Base-by-base conservation (phyloP, 371 early-diverging fungal species). In the Rhizomucor miehei region DNA sequence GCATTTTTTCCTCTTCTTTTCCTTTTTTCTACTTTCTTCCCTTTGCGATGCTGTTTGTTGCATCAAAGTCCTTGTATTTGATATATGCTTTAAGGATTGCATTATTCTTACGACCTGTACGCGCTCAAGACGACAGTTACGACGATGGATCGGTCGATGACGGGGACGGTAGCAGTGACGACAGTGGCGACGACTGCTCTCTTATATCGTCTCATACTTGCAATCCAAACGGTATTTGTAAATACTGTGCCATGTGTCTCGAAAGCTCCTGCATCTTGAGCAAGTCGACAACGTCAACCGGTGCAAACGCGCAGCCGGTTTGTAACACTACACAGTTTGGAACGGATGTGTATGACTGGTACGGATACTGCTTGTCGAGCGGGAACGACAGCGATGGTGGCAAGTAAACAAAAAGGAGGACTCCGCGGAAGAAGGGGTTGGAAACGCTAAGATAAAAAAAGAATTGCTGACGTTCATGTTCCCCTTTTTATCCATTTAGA, bases 181-280 rank as follows among this genome's bases (percentile, higher is more conserved):
- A 54, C 14, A 65, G 61, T 16, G 54, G 54, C 36, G 62, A 67
- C 13, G 65, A 60, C 38, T 73, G 73, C 46, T 59, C 67, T 9
- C 59, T 62, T 36, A 69, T 73, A 14, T 69, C 69, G 6, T 65
- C 67, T 3, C 73, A 73, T 21, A 60, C 52, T 9, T 69, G 73
- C 44, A 62, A 60, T 36, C 44, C 57, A 44, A 63, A 66, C 39
- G 75, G 72, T 9, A 69, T 65, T 16, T 75, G 75, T 40, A 69
- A 75, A 63, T 75, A 69, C 36, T 75, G 75, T 53, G 75, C 75
- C 41, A 71, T 71, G 72, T 75, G 75, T 53, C 53, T 75, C 21
- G 63, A 66, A 49, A 66, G 66, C 36, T 66, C 65, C 13, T 75
- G 75, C 58, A 67, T 75, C 19, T 41, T 65, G 20, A 67, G 61